Evolutionary conservation across 768 basidiomycete genomes (phyloP).

Genomic region (Auricularia sp.): DNA sequence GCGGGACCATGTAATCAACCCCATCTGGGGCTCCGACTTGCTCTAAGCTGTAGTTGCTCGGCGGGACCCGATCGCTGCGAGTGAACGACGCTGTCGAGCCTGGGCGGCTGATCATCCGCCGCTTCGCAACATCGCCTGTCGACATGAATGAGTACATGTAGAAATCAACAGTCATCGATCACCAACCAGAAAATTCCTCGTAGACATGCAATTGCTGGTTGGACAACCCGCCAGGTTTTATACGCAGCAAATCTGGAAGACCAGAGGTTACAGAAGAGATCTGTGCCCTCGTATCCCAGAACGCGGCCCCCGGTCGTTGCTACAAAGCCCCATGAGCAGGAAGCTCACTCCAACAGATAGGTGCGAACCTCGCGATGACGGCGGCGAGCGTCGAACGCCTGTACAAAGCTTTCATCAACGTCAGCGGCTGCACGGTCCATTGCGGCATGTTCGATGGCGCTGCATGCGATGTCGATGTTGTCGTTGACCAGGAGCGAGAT

Average conservation of each 20-base stretch:
- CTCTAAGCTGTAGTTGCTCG: background rate
- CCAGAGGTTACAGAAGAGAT: conserved; percentile 56
- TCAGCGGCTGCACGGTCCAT: conserved; percentile 92
- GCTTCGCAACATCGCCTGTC: conserved; percentile 46
- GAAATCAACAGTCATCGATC: background rate
- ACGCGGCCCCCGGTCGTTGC: conserved; percentile 61
- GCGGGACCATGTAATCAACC: background rate
- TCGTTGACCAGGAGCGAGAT: conserved; percentile 74
- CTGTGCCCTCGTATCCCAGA: conserved; percentile 79
- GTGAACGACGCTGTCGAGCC: conserved; percentile 61
- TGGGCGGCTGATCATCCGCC: conserved; percentile 52
- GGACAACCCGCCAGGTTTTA: conserved; percentile 75
- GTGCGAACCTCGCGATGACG: conserved; percentile 71
- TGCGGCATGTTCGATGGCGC: conserved; percentile 91
- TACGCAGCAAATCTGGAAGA: conserved; percentile 81
- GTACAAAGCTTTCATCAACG: conserved; percentile 79
- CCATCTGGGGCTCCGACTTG: background rate
- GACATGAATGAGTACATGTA: conserved; percentile 9
- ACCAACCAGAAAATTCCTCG: conserved; percentile 59
- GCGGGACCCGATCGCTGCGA: conserved; percentile 29
- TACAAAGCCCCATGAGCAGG: conserved; percentile 19
- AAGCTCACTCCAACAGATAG: background rate
- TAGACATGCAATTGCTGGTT: conserved; percentile 79
- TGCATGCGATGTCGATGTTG: conserved; percentile 88
- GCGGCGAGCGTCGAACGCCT: conserved; percentile 73